Evolutionary conservation across 208 protist species (phyloP), one percentile per base, ranked within the genome.

Genomic region (Wallacemonas sp.): DNA sequence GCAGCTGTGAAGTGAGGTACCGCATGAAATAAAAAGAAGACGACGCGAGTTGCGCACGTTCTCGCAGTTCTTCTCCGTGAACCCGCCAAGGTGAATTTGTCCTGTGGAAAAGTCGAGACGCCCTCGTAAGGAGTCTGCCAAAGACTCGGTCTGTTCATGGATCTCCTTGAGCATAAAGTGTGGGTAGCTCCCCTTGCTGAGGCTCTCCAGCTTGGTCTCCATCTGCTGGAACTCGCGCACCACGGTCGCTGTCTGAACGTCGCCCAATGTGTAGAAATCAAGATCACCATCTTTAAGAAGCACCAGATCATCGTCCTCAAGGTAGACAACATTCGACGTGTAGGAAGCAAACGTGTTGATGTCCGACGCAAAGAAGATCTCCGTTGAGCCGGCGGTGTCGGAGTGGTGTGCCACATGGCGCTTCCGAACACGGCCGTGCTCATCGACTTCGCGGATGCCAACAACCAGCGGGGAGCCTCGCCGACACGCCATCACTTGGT

Each of bases 141-240:
- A 70, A 30, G 90, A 91, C 44, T 98, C 91, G 1, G 91, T 69
- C 84, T 99, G 98, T 77, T 99, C 97, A 70, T 91, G 85, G 54
- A 99, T 98, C 79, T 99, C 97, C 80, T 99, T 99, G 22, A 97
- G 80, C 98, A 99, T 99, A 72, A 98, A 99, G 77, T 98, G 90
- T 9, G 77, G 66, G 75, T 97, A 99, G 36, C 67, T 73, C 12
- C 96, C 95, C 72, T 97, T 97, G 55, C 81, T 86, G 39, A 98
- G 78, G 38, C 84, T 83, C 51, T 94, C 84, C 24, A 96, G 62
- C 67, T 84, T 86, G 27, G 89, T 79, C 59, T 97, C 88, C 15
- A 98, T 66, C 41, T 70, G 71, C 14, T 91, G 62, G 39, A 97
- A 44, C 56, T 70, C 60, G 41, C 90, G 83, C 27, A 36, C 68